Conservation (phyloP, 805 yeast genomes). For the Candida vartiovaarae region DNA sequence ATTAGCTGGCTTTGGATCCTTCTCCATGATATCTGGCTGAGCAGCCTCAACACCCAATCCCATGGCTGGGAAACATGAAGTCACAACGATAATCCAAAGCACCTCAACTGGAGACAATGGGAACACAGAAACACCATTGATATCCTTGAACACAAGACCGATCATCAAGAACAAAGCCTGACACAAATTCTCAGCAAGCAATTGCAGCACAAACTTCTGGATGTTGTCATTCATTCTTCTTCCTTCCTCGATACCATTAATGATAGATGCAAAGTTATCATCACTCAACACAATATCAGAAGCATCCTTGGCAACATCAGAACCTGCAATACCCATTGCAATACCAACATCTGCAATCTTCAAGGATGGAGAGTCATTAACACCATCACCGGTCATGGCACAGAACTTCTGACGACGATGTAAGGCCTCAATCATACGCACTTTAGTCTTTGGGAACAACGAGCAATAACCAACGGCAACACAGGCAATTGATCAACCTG, state of each 20-base stretch:
- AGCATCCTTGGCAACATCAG: slow-evolving; percentile 83
- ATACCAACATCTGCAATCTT: slow-evolving; percentile 77
- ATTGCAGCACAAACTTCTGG: slow-evolving; percentile 69
- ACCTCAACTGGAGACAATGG: slow-evolving; percentile 78
- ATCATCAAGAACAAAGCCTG: slow-evolving; percentile 62
- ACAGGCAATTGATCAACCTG: slow-evolving; percentile 59
- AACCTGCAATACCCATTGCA: slow-evolving; percentile 78
- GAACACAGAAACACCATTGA: slow-evolving; percentile 63
- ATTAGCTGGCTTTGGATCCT: slow-evolving; percentile 53
- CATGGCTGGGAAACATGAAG: slow-evolving; percentile 81
- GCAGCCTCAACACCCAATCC: slow-evolving; percentile 70
- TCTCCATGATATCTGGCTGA: slow-evolving; percentile 52
- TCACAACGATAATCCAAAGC: slow-evolving; percentile 70
- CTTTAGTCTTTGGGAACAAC: slow-evolving; percentile 84
- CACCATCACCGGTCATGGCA: slow-evolving; percentile 86
- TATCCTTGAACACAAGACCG: slow-evolving; percentile 66
- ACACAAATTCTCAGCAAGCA: slow-evolving; percentile 66
- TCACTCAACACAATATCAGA: slow-evolving; percentile 71
- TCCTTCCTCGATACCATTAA: slow-evolving; percentile 75
- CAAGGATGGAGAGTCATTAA: slow-evolving; percentile 72
- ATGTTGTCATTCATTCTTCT: slow-evolving; percentile 73
- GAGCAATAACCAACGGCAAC: slow-evolving; percentile 69
- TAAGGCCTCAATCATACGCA: slow-evolving; percentile 70
- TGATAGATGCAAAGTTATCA: slow-evolving; percentile 72
- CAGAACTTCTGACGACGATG: slow-evolving; percentile 56